phyloP scores from a whole-genome alignment of 164 flowering plant genomes.

The Protea cynaroides region DNA sequence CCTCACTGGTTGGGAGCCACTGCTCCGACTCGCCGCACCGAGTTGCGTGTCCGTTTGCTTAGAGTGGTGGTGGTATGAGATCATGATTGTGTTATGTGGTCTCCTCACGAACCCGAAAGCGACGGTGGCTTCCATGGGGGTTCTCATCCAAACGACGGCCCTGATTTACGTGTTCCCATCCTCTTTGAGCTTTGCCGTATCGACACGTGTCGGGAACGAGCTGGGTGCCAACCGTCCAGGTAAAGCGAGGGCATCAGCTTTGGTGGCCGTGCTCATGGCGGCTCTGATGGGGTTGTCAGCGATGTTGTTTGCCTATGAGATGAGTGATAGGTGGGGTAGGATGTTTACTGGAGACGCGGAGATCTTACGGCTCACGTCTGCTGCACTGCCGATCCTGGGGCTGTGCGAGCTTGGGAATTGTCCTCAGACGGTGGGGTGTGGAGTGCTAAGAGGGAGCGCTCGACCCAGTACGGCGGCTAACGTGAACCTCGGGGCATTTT shows the following conservation, averaged over 20 bases:
- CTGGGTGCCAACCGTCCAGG: slow-evolving; percentile 75
- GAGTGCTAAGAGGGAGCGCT: slow-evolving; percentile 80
- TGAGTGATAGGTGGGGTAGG: slow-evolving; percentile 57
- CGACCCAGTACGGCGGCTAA: slow-evolving; percentile 77
- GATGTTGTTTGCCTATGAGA: slow-evolving; percentile 40
- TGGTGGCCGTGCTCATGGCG: slow-evolving; percentile 44
- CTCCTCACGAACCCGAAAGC: slow-evolving; percentile 58
- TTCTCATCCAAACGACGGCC: slow-evolving; percentile 83
- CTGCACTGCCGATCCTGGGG: slow-evolving; percentile 79
- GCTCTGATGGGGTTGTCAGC: slow-evolving; percentile 61
- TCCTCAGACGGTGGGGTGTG: slow-evolving; percentile 93
- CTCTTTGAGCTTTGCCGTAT: slow-evolving; percentile 75
- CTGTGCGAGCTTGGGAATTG: slow-evolving; percentile 95
- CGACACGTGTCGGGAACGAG: slow-evolving; percentile 91
- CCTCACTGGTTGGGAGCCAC: slow-evolving; percentile 68
- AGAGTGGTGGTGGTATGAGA: slow-evolving; percentile 99
- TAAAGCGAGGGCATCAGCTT: slow-evolving; percentile 47
- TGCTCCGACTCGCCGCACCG: slow-evolving; percentile 70
- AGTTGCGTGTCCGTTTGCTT: slow-evolving; percentile 89
- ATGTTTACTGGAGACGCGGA: slow-evolving; percentile 57
- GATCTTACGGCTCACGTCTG: slow-evolving; percentile 59
- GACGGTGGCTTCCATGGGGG: slow-evolving; percentile 82
- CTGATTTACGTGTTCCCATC: slow-evolving; percentile 81
- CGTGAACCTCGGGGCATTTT: slow-evolving; percentile 85
- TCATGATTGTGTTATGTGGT: slow-evolving; percentile 85